Evolutionary conservation across 2,329 filamentous ascomycete species (phyloP).

Genomic region (Hypomyces rosellus): DNA sequence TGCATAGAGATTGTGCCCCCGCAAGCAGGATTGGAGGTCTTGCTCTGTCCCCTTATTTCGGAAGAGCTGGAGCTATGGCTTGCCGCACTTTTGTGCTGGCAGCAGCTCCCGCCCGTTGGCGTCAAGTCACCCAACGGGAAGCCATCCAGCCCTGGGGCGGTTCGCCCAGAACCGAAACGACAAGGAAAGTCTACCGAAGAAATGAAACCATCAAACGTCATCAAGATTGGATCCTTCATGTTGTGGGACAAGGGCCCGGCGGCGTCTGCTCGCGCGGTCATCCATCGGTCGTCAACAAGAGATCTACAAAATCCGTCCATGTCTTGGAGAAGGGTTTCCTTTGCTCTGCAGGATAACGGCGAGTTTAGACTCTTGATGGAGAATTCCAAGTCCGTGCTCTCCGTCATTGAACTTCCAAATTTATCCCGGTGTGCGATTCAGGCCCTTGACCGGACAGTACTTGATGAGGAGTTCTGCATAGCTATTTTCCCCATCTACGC

Average conservation of each 20-base stretch:
- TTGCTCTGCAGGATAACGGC: constrained; percentile 89
- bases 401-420: constrained; percentile 80
- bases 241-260: constrained; percentile 77
- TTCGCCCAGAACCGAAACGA: constrained; percentile 38
- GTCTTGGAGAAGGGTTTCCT: constrained; percentile 83
- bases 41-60: constrained; percentile 56
- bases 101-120: constrained; percentile 60
- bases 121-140: constrained; percentile 45
- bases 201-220: constrained; percentile 57
- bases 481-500: constrained; percentile 94
- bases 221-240: constrained; percentile 89
- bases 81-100: constrained; percentile 74
- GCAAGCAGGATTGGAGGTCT: constrained; percentile 52
- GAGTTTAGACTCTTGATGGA: constrained; percentile 88
- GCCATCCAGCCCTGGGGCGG: constrained; percentile 26
- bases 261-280: constrained; percentile 48
- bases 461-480: constrained; percentile 90
- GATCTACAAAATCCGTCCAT: constrained; percentile 48
- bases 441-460: constrained; percentile 78
- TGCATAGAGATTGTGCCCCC: constrained; percentile 49
- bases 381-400: constrained; percentile 71
- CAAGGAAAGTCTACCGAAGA: constrained; percentile 30
- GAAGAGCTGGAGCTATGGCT: constrained; percentile 74
- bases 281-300: constrained; percentile 51
- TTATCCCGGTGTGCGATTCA: constrained; percentile 87